Conservation (phyloP, 768 basidiomycete species). For the Leccinellum luteum region DNA sequence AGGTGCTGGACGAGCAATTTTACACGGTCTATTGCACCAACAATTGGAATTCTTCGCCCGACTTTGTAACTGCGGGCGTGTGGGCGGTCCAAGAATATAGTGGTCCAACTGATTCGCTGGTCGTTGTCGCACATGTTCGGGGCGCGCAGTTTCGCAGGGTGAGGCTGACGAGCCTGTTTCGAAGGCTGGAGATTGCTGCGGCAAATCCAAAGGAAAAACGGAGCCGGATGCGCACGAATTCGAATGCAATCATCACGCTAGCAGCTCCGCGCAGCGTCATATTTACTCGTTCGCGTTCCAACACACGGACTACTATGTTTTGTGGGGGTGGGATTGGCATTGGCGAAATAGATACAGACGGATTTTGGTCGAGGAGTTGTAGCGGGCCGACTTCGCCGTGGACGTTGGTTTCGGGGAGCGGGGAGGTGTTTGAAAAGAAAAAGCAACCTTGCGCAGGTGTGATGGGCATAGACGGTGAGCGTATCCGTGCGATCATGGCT, state of each 20-base stretch:
- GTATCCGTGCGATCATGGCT: conserved; percentile 42
- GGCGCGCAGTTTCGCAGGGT: conserved; percentile 61
- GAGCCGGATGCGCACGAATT: conserved; percentile 24
- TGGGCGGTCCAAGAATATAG: conserved; percentile 42
- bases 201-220: conserved; percentile 13
- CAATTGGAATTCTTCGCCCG: conserved; percentile 41
- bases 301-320: conserved; percentile 18
- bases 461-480: neutral
- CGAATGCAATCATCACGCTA: conserved; percentile 27
- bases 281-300: conserved; percentile 28
- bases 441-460: neutral
- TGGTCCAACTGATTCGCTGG: conserved; percentile 19
- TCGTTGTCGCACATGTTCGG: conserved; percentile 54
- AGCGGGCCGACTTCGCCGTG: conserved; percentile 34
- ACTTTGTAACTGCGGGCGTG: conserved; percentile 48
- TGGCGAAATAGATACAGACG: conserved; percentile 10
- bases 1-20: conserved; percentile 32
- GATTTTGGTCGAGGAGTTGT: conserved; percentile 1
- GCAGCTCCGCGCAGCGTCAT: conserved; percentile 28
- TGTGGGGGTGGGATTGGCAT: neutral
- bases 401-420: conserved; percentile 39
- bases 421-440: neutral
- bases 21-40: conserved; percentile 55
- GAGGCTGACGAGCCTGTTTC: conserved; percentile 47
- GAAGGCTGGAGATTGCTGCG: conserved; percentile 37